Evolutionary conservation across 2,329 filamentous ascomycete genomes (phyloP).

Genomic region (Stagonosporopsis chrysanthemi): DNA sequence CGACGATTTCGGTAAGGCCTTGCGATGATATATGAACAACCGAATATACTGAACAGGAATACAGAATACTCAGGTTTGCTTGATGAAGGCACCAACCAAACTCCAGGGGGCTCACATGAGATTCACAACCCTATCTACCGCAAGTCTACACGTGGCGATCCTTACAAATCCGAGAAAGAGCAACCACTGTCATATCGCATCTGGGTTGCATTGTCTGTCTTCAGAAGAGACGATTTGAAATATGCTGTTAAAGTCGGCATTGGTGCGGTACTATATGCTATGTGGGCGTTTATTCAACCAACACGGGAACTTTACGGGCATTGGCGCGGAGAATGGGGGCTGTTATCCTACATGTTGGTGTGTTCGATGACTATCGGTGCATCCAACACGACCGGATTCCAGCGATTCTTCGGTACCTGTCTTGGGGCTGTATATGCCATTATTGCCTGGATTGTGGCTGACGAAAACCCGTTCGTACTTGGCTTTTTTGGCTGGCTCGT

Average conservation of each 20-base stretch:
- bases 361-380: constrained; percentile 97
- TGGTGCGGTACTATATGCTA: constrained; percentile 86
- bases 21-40: too few species aligned
- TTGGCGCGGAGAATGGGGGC: constrained; percentile 96
- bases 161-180: constrained; percentile 38
- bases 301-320: constrained; percentile 82
- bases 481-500: constrained; percentile 83
- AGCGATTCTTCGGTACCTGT: constrained; percentile 85
- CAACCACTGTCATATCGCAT: constrained; percentile 56
- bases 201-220: constrained; percentile 63
- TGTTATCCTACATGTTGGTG: constrained; percentile 97
- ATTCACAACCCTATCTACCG: constrained; percentile 48
- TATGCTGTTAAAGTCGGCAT: constrained; percentile 95
- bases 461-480: constrained; percentile 77
- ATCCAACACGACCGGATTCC: constrained; percentile 88
- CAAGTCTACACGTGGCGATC: constrained; percentile 36
- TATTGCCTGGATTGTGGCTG: constrained; percentile 77
- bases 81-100: constrained; percentile 37
- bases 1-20: constrained; percentile 32
- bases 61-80: constrained; percentile 36
- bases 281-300: constrained; percentile 82
- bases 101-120: constrained; percentile 42
- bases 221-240: constrained; percentile 70
- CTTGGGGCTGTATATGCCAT: constrained; percentile 80
- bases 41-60: constrained; percentile 16